phyloP scores from a whole-genome alignment of 495 filamentous ascomycete genomes.

The Penicillium coffeae region DNA sequence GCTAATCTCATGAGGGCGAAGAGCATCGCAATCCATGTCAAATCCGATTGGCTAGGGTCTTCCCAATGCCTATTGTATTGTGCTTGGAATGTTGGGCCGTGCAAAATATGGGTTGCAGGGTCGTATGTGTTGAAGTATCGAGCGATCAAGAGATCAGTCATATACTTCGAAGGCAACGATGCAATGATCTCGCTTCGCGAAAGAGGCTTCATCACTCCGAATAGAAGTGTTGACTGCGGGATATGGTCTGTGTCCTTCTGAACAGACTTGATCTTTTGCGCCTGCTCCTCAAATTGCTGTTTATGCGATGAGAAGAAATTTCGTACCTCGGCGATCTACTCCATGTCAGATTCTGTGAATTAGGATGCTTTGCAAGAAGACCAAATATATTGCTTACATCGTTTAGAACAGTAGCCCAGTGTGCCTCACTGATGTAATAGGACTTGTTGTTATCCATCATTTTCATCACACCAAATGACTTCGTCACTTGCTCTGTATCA shows the following conservation, averaged over 20 bases:
- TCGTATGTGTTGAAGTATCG: conserved; percentile 71
- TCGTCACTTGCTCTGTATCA: conserved; percentile 82
- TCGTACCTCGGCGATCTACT: conserved; percentile 84
- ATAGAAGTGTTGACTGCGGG: conserved; percentile 67
- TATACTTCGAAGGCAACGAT: conserved; percentile 73
- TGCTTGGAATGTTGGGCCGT: conserved; percentile 80
- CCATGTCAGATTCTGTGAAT: neutral
- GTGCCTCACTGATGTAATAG: conserved; percentile 80
- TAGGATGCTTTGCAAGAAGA: neutral
- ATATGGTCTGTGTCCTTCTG: conserved; percentile 52
- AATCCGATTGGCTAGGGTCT: conserved; percentile 70
- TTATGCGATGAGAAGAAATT: conserved; percentile 76
- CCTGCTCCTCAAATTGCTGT: conserved; percentile 63
- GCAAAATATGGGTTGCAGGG: conserved; percentile 76
- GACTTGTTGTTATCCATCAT: conserved; percentile 75
- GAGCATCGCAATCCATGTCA: conserved; percentile 86
- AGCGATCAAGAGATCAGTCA: conserved; percentile 73
- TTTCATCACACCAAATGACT: conserved; percentile 83
- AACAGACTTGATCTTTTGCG: conserved; percentile 58
- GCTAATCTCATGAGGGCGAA: conserved; percentile 87
- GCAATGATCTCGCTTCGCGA: conserved; percentile 71
- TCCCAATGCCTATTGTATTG: conserved; percentile 85
- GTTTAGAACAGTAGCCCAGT: conserved; percentile 84
- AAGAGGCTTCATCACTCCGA: conserved; percentile 63
- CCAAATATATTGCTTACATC: conserved; percentile 52